Percentiles rank a stretch among this genome's conserved stretches.
Evolutionary conservation across 2,329 filamentous ascomycete species (phyloP).

Genomic region (Rhinocladiella mackenziei): DNA sequence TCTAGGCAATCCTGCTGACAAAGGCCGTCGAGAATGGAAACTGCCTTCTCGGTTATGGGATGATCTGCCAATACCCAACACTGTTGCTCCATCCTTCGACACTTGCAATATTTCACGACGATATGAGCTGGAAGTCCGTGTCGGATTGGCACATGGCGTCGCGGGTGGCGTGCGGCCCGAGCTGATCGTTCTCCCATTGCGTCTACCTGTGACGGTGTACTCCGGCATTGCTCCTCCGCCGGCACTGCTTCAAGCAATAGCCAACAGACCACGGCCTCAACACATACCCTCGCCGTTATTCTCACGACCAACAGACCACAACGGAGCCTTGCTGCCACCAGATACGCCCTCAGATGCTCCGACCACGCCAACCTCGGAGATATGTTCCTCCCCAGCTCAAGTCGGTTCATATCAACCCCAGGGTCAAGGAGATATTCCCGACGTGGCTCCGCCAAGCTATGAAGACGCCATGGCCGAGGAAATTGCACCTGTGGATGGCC

Average conservation of each 20-base stretch:
- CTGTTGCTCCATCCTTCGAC: conserved; percentile 78
- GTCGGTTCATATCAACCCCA: conserved; percentile 8
- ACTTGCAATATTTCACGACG: conserved; percentile 80
- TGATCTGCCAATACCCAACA: conserved; percentile 69
- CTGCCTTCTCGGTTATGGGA: conserved; percentile 68
- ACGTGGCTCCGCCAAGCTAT: conserved; percentile 90
- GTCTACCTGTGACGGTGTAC: conserved; percentile 74
- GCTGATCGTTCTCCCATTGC: conserved; percentile 71
- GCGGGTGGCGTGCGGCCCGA: conserved; percentile 58
- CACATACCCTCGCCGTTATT: conserved; percentile 1
- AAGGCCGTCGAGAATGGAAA: conserved; percentile 63
- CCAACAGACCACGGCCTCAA: conserved; percentile 31
- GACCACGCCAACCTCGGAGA: conserved; percentile 8
- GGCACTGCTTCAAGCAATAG: conserved; percentile 59
- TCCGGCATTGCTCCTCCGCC: conserved; percentile 81
- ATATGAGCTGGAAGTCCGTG: conserved; percentile 78
- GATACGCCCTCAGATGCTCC: conserved; percentile 5
- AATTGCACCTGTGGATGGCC: conserved; percentile 67
- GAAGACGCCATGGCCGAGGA: conserved; percentile 85
- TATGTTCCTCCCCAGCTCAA: conserved; percentile 14
- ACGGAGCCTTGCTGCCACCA: conserved; percentile 2
- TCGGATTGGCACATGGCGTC: conserved; percentile 72
- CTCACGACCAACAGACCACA: conserved; percentile 8
- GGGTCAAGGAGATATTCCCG: conserved; percentile 32
- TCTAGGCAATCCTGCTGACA: conserved; percentile 56